A percentile compares a stretch with the other conserved stretches of the same genome.
Conservation (phyloP, 2,329 filamentous ascomycete genomes). For the Exserohilum turcica region DNA sequence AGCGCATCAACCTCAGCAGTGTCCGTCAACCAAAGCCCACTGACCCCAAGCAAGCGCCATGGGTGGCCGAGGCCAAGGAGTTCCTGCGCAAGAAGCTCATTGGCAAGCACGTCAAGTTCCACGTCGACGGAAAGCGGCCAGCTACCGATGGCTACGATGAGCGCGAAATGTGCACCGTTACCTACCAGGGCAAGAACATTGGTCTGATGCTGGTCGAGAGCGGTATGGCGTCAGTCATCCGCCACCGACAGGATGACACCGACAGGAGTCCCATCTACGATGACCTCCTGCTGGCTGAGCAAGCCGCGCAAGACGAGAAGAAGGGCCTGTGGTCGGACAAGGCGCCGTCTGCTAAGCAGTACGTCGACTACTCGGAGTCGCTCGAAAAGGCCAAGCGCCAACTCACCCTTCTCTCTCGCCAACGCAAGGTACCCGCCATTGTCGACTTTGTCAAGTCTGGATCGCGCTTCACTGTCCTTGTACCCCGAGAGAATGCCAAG, state of each 20-base stretch:
- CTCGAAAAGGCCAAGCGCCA: slow-evolving; percentile 96
- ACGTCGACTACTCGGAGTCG: slow-evolving; percentile 88
- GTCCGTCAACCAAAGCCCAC: slow-evolving; percentile 88
- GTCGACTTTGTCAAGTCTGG: slow-evolving; percentile 99
- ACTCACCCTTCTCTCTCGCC: slow-evolving; percentile 81
- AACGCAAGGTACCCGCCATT: slow-evolving; percentile 89
- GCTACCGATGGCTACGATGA: slow-evolving; percentile 91
- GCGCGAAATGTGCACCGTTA: slow-evolving; percentile 89
- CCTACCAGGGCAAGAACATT: slow-evolving; percentile 83
- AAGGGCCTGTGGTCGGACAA: slow-evolving; percentile 97
- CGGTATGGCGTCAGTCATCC: slow-evolving; percentile 90
- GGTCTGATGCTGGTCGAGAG: slow-evolving; percentile 85
- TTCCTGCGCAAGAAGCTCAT: slow-evolving; percentile 92
- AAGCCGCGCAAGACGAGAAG: slow-evolving; percentile 79
- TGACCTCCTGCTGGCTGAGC: slow-evolving; percentile 78
- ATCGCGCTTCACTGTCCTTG: slow-evolving; percentile 87
- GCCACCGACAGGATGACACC: slow-evolving; percentile 91
- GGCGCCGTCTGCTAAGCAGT: slow-evolving; percentile 79
- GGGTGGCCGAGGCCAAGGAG: slow-evolving; percentile 92
- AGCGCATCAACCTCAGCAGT: slow-evolving; percentile 89
- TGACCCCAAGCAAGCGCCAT: slow-evolving; percentile 85
- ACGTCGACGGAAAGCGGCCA: slow-evolving; percentile 87
- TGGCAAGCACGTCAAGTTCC: slow-evolving; percentile 90
- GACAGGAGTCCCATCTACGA: slow-evolving; percentile 95
- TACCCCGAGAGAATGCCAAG: slow-evolving; percentile 92